Percentiles rank a stretch among this genome's conserved stretches.
Evolutionary conservation across 78 protist genomes (phyloP).

Genomic region (Dictyostelium capitatum): DNA sequence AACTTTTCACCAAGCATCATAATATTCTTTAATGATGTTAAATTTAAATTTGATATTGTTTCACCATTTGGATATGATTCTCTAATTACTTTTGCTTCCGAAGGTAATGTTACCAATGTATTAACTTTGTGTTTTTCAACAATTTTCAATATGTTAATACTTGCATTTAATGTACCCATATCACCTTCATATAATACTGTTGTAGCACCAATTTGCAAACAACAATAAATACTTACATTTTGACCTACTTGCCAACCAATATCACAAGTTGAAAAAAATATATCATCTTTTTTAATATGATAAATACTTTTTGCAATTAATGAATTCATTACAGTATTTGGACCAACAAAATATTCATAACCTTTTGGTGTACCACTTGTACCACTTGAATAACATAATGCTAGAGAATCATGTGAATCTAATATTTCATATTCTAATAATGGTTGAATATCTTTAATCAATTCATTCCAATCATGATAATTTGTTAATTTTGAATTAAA

Average conservation of each 20-base stretch:
- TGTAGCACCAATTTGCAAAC: background rate
- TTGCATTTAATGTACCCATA: background rate
- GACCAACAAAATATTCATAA: background rate
- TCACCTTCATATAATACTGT: background rate
- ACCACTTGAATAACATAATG: background rate
- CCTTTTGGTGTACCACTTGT: slow-evolving; percentile 15
- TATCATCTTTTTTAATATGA: background rate
- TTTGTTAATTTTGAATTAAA: background rate
- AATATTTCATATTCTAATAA: background rate
- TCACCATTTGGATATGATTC: background rate
- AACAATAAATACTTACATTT: background rate
- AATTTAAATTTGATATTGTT: background rate
- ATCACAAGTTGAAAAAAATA: background rate
- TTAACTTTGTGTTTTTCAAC: background rate
- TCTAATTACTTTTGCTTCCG: background rate
- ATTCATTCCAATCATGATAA: background rate
- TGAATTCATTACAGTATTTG: background rate
- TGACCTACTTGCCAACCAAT: slow-evolving; percentile 9
- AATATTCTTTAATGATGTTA: background rate
- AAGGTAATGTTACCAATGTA: background rate
- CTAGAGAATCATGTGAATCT: background rate
- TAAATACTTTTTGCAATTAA: background rate
- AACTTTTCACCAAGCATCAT: background rate
- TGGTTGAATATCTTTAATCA: background rate
- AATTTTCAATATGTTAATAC: background rate